Evolutionary conservation across 768 basidiomycete species (phyloP), one percentile per base, ranked within the genome.

Genomic region (Antrodiella citrinella): DNA sequence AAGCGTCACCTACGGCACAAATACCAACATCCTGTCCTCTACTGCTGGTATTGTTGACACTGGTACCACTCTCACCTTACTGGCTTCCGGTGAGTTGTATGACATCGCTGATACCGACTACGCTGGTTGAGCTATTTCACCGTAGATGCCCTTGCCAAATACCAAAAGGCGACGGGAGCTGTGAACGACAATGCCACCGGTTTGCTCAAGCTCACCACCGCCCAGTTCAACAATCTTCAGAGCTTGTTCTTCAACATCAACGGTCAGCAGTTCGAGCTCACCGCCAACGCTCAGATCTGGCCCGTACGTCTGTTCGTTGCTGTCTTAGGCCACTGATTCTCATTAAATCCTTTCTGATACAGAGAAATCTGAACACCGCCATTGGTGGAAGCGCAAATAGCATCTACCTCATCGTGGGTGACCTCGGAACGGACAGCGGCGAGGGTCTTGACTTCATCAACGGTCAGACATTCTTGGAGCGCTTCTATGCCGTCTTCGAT

Each of bases 181-280:
- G 56, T 53, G 2, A 44, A 57, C n/a, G 66, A 67, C 52, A 3
- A 9, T 1, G 51, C 1, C 45, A 71, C 69, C 21, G 81, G 82
- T 26, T 67, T 85, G 47, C 71, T 84, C 44, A 65, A 64, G 48
- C 52, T 85, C 50, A 81, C 78, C 1, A 35, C 64, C 3, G 51
- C 71, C 5, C 78, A 84, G 58, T 84, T 76, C 54, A 48, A 58
- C 4, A 70, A 62, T 48, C 67, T 86, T 45, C 55, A 82, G 65
- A 76, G 72, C 62, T 64, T 86, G 54, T 68, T 74, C 67, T 84
- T 86, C 67, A 67, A 63, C 50, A 69, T 78, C 51, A 71, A 69
- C 44, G 71, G 24, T 3, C 5, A 1, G 3, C 22, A 52, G 45
- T 70, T 62, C 49, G 65, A 68, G 53, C 61, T 75, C 47, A 72